Percentiles rank a stretch among this genome's conserved stretches.
These are phyloP conservation scores for Vaucheria bursata DNA, from an alignment of 352 stramenopile species.

Conservation along the genomic window DNA sequence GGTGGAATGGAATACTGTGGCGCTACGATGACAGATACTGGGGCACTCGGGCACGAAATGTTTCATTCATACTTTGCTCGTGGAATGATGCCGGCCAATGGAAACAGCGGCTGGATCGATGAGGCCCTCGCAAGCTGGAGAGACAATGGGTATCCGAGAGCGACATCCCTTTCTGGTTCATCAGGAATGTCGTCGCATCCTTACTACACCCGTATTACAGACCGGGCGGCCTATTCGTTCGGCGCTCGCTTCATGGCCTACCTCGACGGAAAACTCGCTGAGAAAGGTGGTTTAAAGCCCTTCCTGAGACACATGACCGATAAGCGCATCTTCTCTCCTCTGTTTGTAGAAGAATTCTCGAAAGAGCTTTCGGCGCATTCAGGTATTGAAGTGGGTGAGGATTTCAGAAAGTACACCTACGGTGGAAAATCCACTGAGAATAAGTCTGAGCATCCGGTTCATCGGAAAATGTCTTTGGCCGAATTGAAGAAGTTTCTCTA, in stretches of 20 bases:
- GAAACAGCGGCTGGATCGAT: neutral
- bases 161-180: neutral
- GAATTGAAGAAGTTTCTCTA: neutral
- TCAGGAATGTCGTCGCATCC: neutral
- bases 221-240: neutral
- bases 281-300: neutral
- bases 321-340: neutral
- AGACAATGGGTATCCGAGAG: neutral
- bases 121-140: neutral
- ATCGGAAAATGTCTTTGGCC: neutral
- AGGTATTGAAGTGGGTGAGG: neutral
- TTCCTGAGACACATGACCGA: neutral
- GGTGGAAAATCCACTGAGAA: neutral
- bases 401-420: neutral
- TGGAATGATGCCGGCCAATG: neutral
- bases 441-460: neutral
- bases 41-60: neutral
- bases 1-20: neutral
- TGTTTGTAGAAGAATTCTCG: neutral
- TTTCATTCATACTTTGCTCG: neutral
- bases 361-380: neutral
- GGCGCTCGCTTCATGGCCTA: neutral
- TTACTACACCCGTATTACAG: neutral
- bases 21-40: neutral
- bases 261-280: neutral